phyloP scores from a whole-genome alignment of 768 basidiomycete species.

The Suillus clintonianus region DNA sequence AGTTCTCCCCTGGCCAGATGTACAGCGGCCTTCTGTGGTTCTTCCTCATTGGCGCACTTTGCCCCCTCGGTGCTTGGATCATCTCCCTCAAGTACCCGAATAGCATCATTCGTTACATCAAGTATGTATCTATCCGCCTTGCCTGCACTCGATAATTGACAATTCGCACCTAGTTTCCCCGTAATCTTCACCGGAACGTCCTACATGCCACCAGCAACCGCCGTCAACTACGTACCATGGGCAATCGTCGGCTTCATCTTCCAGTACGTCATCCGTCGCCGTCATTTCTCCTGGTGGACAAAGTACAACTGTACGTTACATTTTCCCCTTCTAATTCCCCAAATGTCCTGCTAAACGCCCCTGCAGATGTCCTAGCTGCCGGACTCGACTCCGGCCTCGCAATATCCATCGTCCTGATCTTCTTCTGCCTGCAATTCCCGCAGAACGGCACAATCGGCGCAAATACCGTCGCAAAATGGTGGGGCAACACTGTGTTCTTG shows the following conservation, averaged over 20 bases:
- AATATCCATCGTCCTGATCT: slow-evolving; percentile 11
- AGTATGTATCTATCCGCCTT: slow-evolving; percentile 37
- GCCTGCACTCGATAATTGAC: background rate
- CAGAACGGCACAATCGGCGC: slow-evolving; percentile 41
- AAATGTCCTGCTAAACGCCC: background rate
- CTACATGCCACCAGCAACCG: slow-evolving; percentile 46
- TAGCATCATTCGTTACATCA: slow-evolving; percentile 56
- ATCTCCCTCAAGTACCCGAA: slow-evolving; percentile 59
- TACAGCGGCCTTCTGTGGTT: slow-evolving; percentile 52
- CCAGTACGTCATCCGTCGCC: slow-evolving; percentile 33
- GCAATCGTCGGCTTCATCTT: slow-evolving; percentile 49
- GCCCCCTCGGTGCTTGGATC: slow-evolving; percentile 55
- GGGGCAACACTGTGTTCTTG: slow-evolving; percentile 58
- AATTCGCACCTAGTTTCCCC: slow-evolving; percentile 24
- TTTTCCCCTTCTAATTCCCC: no score
- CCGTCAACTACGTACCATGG: slow-evolving; percentile 49
- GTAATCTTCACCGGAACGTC: slow-evolving; percentile 42
- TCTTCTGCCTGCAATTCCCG: slow-evolving; percentile 38
- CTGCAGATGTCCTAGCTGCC: slow-evolving; percentile 29
- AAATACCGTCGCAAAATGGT: slow-evolving; percentile 54
- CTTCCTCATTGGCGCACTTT: slow-evolving; percentile 71
- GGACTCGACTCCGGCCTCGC: slow-evolving; percentile 31
- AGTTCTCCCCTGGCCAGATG: slow-evolving; percentile 66
- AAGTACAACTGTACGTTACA: slow-evolving; percentile 30
- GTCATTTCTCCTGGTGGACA: slow-evolving; percentile 38